phyloP scores from a whole-genome alignment of 257 asterid genomes.

The Cynanchum wilfordii region DNA sequence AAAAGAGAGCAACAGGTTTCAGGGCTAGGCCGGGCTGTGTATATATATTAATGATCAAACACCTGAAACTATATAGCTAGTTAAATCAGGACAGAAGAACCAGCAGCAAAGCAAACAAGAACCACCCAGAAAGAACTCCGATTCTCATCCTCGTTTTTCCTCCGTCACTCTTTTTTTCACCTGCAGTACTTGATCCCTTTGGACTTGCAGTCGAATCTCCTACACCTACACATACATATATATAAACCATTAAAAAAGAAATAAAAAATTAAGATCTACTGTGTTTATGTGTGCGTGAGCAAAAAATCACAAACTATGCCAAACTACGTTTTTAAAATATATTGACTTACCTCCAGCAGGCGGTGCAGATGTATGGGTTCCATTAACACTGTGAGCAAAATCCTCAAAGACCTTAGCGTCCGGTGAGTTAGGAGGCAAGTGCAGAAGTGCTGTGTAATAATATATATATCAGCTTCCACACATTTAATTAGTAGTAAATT shows the following conservation, averaged over 20 bases:
- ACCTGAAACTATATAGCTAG: not conserved
- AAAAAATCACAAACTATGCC: not conserved
- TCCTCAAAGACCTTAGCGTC: conserved; percentile 76
- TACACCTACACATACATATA: conserved; percentile 1
- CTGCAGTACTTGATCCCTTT: conserved; percentile 20
- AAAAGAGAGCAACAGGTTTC: not conserved
- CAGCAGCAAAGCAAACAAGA: conserved; percentile 22
- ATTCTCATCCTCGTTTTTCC: conserved; percentile 22
- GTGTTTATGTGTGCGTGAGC: too few species aligned
- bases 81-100: conserved; percentile 19
- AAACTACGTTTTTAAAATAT: too few species aligned
- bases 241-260: not conserved
- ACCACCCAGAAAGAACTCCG: conserved; percentile 24
- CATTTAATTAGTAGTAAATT: too few species aligned
- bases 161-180: conserved; percentile 32
- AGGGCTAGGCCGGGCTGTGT: too few species aligned
- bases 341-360: conserved; percentile 13
- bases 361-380: conserved; percentile 29
- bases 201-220: conserved; percentile 26
- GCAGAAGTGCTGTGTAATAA: conserved; percentile 43
- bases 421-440: conserved; percentile 74
- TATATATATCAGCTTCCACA: not conserved
- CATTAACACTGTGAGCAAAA: conserved; percentile 35
- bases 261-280: not conserved
- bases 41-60: not conserved